Evolutionary conservation across 805 yeast species (phyloP).

Genomic region (Kodamaea leandrae): DNA sequence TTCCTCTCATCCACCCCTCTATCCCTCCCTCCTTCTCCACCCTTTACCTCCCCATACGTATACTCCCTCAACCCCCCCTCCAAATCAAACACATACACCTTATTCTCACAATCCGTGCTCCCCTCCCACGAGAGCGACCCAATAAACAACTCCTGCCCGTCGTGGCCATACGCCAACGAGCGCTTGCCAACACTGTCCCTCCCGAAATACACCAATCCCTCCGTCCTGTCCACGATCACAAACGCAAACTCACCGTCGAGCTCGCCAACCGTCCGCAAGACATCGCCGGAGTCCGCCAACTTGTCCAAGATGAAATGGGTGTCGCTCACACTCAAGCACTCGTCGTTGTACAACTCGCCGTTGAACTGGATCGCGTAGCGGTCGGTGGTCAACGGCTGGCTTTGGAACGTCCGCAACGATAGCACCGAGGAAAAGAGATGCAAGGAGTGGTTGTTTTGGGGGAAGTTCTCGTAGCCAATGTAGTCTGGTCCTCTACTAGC

Average conservation of each 20-base stretch:
- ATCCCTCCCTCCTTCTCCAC: slow-evolving; percentile 15
- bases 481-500: slow-evolving; percentile 62
- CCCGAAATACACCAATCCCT: slow-evolving; percentile 62
- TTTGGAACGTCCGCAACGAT: slow-evolving; percentile 76
- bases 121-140: neutral
- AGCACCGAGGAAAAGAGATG: slow-evolving; percentile 69
- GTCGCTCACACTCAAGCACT: slow-evolving; percentile 56
- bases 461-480: slow-evolving; percentile 18
- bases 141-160: neutral
- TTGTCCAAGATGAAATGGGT: slow-evolving; percentile 49
- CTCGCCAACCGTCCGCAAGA: slow-evolving; percentile 39
- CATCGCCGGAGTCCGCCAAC: slow-evolving; percentile 32
- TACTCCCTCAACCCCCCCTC: neutral
- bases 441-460: slow-evolving; percentile 11
- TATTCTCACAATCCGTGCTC: slow-evolving; percentile 52
- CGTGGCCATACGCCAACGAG: slow-evolving; percentile 55
- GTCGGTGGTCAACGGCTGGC: slow-evolving; percentile 58
- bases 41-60: neutral
- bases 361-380: slow-evolving; percentile 65
- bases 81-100: slow-evolving; percentile 40
- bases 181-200: slow-evolving; percentile 82
- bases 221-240: slow-evolving; percentile 45
- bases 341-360: slow-evolving; percentile 80
- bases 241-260: slow-evolving; percentile 86
- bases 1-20: neutral